Base-by-base conservation (phyloP, 2,329 filamentous ascomycete genomes). In the Sarocladiaceae sp. region DNA sequence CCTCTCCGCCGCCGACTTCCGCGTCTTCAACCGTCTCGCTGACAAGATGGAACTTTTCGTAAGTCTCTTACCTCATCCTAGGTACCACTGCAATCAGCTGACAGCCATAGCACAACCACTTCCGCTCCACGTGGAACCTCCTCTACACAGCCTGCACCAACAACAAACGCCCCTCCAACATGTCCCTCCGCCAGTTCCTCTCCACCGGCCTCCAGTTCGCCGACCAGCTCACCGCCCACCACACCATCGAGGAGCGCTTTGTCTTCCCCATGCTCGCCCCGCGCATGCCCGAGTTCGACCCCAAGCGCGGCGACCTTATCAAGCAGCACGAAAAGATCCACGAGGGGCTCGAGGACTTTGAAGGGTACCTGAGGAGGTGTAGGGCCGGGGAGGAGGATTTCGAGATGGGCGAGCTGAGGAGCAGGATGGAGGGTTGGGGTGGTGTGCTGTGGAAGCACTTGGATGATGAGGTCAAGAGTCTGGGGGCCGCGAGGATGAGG, bases 401-500 rank as follows among this genome's bases (percentile, higher is more conserved):
- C 37, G 70, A 75, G 48, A 57, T 79, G 56, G 50, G 45, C 13
- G 78, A 80, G 55, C 60, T 95, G 60, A 83, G 81, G 66, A 68
- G 62, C 27, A 74, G 86, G 55, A 82, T 95, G 80, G 85, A 94
- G 61, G 63, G 62, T 4, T 95, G 90, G 78, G 85, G 85, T 10
- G 69, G 71, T 9, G 85, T 95, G 50, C 61, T 95, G 40, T 91
- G 88, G 85, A 69, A 68, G 56, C 89, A 95, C 71, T 66, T 95
- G 48, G 86, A 93, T 55, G 82, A 90, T 54, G 89, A 95, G 71
- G 88, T 95, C 6, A 68, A 72, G 61, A 77, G 85, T 52, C 63
- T 95, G 24, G 78, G 83, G 2, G 88, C 88, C 34, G 85, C 93
- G 62, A 94, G 91, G 60, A 95, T 95, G 89, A 74, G 87, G 53